A percentile compares a stretch with the other conserved stretches of the same genome.
These are phyloP conservation scores for Balakata baccata DNA, from an alignment of 345 rosid genomes.

Conservation along the genomic window DNA sequence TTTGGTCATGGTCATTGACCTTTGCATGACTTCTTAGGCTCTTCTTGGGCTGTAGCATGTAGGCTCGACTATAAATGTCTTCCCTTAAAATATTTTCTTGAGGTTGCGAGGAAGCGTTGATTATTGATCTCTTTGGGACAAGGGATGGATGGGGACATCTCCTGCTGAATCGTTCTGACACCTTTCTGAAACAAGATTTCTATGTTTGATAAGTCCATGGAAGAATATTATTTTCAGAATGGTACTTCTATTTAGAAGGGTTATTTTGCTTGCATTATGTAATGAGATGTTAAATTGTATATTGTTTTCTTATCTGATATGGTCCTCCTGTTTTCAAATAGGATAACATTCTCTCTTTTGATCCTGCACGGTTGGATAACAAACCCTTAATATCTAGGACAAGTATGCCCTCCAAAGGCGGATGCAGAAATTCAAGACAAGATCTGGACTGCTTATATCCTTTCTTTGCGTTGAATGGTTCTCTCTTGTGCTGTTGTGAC, in stretches of 20 bases:
- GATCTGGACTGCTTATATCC: slow-evolving; percentile 6
- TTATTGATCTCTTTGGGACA: not conserved
- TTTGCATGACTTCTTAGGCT: not conserved
- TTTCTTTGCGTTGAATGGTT: not conserved
- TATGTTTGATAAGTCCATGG: not conserved
- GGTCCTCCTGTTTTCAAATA: not conserved
- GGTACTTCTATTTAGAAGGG: not conserved
- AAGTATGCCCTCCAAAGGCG: slow-evolving; percentile 1
- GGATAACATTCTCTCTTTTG: not conserved
- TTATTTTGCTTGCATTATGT: not conserved
- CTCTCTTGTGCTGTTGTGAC: not conserved
- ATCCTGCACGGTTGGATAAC: slow-evolving; percentile 7
- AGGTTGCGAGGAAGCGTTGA: not conserved
- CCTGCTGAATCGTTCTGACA: not conserved
- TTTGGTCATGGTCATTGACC: no score
- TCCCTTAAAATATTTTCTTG: not conserved
- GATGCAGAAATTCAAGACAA: slow-evolving; percentile 3
- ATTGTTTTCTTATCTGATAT: not conserved
- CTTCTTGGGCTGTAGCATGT: not conserved
- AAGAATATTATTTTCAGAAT: not conserved
- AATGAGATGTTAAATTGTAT: not conserved
- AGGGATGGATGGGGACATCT: not conserved
- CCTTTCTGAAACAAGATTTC: slow-evolving; percentile 9
- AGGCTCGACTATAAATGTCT: not conserved
- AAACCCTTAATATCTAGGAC: not conserved